Percentiles rank a stretch among this genome's conserved stretches.
Conservation (phyloP, 2,329 filamentous ascomycete genomes). For the Teratosphaeria zuluensis region DNA sequence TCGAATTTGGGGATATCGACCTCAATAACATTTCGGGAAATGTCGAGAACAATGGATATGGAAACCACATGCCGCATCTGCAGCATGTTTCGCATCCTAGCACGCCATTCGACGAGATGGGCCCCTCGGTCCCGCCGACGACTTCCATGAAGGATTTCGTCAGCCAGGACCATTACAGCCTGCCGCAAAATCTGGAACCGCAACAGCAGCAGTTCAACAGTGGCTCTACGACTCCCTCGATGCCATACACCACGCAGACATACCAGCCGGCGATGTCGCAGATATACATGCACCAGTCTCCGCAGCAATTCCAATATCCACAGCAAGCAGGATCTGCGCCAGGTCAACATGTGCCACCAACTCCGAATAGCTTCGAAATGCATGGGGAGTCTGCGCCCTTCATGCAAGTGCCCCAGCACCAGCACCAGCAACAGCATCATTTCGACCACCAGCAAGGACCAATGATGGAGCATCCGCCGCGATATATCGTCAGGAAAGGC, state of each 20-base stretch:
- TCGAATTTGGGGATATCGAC: conserved; percentile 31
- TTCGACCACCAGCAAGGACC: conserved; percentile 42
- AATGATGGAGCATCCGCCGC: conserved; percentile 48
- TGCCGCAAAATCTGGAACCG: conserved; percentile 10
- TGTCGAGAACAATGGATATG: conserved; percentile 13
- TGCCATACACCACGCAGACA: conserved; percentile 13
- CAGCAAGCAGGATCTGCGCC: conserved; percentile 35
- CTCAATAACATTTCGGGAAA: conserved; percentile 10
- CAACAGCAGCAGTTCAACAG: conserved; percentile 1
- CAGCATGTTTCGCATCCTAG: conserved; percentile 18
- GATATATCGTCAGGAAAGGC: conserved; percentile 57
- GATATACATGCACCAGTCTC: conserved; percentile 12
- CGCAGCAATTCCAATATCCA: conserved; percentile 27
- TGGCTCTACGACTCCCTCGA: conserved; percentile 6
- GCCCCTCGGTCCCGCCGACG: conserved; percentile 12
- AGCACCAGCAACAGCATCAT: conserved; percentile 40
- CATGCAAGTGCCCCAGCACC: conserved; percentile 41
- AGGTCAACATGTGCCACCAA: conserved; percentile 57
- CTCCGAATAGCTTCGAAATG: conserved; percentile 71
- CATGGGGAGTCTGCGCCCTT: conserved; percentile 50
- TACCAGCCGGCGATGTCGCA: conserved; percentile 20
- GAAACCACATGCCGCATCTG: conserved; percentile 12
- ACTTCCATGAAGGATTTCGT: conserved; percentile 24
- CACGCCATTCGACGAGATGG: conserved; percentile 20
- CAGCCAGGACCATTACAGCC: conserved; percentile 15